phyloP scores from a whole-genome alignment of 208 protist species.

The Histomonas meleagridis region DNA sequence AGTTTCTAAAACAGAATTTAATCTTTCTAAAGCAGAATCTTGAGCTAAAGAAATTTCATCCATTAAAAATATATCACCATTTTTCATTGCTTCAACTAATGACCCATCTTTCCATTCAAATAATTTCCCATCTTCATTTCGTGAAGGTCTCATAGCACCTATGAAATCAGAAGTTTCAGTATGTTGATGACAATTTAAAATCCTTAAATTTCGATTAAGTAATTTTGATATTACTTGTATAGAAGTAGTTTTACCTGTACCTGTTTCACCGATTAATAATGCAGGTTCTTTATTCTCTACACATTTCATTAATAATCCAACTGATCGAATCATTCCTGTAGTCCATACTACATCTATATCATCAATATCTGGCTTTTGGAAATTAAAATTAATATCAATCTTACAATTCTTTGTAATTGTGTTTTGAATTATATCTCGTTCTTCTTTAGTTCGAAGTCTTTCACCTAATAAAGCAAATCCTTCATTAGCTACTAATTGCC shows the following conservation, averaged over 20 bases:
- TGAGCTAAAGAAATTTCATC: constrained; percentile 99
- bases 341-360: constrained; percentile 44
- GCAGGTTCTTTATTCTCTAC: constrained; percentile 69
- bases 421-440: constrained; percentile 70
- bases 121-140: constrained; percentile 51
- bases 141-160: constrained; percentile 60
- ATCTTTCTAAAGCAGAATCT: constrained; percentile 95
- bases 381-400: not conserved
- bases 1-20: constrained; percentile 98
- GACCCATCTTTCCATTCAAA: constrained; percentile 97
- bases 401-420: not conserved
- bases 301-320: constrained; percentile 45
- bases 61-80: constrained; percentile 90
- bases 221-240: constrained; percentile 56
- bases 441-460: constrained; percentile 73
- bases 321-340: constrained; percentile 42
- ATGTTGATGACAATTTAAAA: constrained; percentile 98
- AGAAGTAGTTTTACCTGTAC: constrained; percentile 74
- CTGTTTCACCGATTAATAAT: constrained; percentile 93
- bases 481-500: constrained; percentile 78
- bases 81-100: constrained; percentile 87
- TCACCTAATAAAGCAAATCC: constrained; percentile 95
- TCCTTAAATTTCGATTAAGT: constrained; percentile 63
- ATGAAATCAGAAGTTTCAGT: constrained; percentile 96
- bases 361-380: not conserved